Evolutionary conservation across 75 land plant species (phyloP), one percentile per base, ranked within the genome.

Genomic region (Cryptomeria japonica): DNA sequence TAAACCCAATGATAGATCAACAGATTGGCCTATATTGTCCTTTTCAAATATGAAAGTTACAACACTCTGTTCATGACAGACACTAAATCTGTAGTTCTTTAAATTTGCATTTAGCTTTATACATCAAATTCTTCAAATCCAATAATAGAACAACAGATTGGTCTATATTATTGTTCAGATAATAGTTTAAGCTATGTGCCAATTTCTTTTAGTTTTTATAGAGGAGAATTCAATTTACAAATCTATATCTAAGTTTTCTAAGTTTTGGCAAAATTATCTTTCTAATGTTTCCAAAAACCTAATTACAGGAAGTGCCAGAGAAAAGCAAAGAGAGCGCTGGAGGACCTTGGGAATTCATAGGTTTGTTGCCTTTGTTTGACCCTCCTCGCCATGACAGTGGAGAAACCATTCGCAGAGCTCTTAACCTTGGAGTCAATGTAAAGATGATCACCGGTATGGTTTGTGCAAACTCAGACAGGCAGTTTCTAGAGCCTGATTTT

Each of bases 341-440:
- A 25, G 86, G 75, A 8, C 92, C 92, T 22, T 96, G 97, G 97
- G 90, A 91, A 51, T 93, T 96, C 83, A 88, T 89, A 16, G 96
- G 96, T 64, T 87, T 96, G 39, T 87, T 96, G 89, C 95, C 96
- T 22, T 91, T 96, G 41, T 96, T 96, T 89, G 97, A 96, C 77
- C 97, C 97, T 25, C 97, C 97, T 37, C 92, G 97, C 78, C 97
- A 95, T 84, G 97, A 96, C 85, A 95, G 96, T 90, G 97, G 95
- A n/a, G 97, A 96, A 88, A 96, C 97, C 5, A 96, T 96, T 85
- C 87, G 93, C 36, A 77, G 90, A 3, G 97, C 97, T 19, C 92
- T 95, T 39, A 56, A 96, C 77, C 94, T 96, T 51, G 97, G 97
- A 12, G 96, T 96, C 64, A 96, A 96, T 87, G 96, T 96, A 53